Evolutionary conservation across 1,284 basidiomycete species (phyloP), one percentile per base, ranked within the genome.

Genomic region (Cutaneotrichosporon spelunceum): DNA sequence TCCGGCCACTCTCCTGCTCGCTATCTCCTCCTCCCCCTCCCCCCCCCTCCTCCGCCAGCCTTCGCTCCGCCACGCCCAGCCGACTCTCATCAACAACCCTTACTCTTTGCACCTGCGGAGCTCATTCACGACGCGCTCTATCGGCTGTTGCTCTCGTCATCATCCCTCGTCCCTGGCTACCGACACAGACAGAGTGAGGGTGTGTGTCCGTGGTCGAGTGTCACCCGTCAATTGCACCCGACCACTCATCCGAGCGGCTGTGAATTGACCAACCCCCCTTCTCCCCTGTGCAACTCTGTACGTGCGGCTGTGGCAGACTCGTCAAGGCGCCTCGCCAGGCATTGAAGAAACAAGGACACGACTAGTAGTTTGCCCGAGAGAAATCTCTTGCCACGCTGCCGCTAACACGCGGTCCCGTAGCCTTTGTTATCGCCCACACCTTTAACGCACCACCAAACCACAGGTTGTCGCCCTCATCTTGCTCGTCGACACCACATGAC

Each of bases 171-270:
- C n/a, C n/a, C n/a, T n/a, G n/a, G n/a, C n/a, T n/a, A n/a, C n/a
- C n/a, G n/a, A n/a, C n/a, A n/a, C n/a, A n/a, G n/a, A n/a, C n/a
- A n/a, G 6, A 23, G 26, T 49, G 23, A 13, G 10, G 27, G 27
- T 24, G 30, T 24, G 26, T 48, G 10, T 50, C 9, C n/a, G 14
- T 50, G 19, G 19, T n/a, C 27, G 14, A 13, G 26, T 27, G 48
- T 50, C 48, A 50, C 24, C 48, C 26, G 24, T 24, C 48, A 50
- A 50, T 50, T 50, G 48, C 48, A 50, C 48, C 48, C 48, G 48
- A 50, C 48, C 48, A 7, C 27, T 29, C 48, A 29, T 50, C 48
- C 48, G 48, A 50, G 19, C 48, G 27, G 13, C 26, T 14, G 19
- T 27, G 24, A 50, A 50, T 50, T 50, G 48, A 26, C 27, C 27